Evolutionary conservation across 192 early-diverging fungal species (phyloP).

Genomic region (Coemansia nantahalensis): DNA sequence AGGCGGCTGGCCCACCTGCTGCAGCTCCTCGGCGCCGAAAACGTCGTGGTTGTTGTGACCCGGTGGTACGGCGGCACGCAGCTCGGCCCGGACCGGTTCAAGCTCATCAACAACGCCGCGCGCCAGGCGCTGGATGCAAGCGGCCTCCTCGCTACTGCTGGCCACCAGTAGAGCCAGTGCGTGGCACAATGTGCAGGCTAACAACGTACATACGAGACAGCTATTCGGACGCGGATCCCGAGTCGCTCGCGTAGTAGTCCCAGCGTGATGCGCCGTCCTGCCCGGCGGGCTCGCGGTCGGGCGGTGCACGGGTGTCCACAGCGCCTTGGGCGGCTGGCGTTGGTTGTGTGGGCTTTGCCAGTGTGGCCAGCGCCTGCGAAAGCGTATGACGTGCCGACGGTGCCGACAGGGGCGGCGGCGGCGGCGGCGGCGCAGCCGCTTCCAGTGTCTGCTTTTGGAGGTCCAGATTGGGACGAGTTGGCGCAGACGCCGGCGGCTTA

Average conservation of each 20-base stretch:
- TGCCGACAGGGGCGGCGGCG: too few relatives aligned
- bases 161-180: too few relatives aligned
- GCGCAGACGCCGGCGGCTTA: too few relatives aligned
- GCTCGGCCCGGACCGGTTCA: conserved; percentile 84
- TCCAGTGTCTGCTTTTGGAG: too few relatives aligned
- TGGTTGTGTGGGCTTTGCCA: too few relatives aligned
- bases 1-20: conserved; percentile 79
- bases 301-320: too few relatives aligned
- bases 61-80: conserved; percentile 90
- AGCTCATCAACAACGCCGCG: conserved; percentile 86
- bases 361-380: too few relatives aligned
- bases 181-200: too few relatives aligned
- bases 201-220: too few relatives aligned
- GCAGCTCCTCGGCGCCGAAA: conserved; percentile 65
- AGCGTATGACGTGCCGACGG: too few relatives aligned
- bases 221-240: conserved; percentile 5
- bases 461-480: too few relatives aligned
- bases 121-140: conserved; percentile 64
- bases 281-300: not conserved
- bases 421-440: too few relatives aligned
- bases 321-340: not conserved
- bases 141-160: conserved; percentile 59
- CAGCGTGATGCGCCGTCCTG: conserved; percentile 4
- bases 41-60: conserved; percentile 79
- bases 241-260: conserved; percentile 8